These are phyloP conservation scores for Knufia petricola DNA, from an alignment of 2,329 filamentous ascomycete species.

Conservation along the genomic window DNA sequence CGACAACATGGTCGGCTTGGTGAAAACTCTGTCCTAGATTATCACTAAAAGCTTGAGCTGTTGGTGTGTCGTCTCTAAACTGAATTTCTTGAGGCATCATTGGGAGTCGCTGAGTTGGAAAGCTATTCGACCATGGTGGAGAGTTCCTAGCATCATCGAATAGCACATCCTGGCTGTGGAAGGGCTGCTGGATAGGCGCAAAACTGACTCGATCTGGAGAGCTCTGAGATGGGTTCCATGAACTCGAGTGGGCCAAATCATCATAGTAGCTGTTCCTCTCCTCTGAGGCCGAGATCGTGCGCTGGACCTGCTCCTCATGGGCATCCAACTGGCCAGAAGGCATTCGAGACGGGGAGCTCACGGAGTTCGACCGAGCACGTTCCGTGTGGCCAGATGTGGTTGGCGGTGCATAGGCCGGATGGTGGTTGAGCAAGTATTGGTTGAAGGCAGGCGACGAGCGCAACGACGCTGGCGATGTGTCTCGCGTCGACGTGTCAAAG, in stretches of 20 bases:
- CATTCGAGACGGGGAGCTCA: background rate
- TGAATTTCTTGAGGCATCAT: background rate
- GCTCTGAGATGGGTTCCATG: background rate
- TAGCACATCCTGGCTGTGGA: background rate
- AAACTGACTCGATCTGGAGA: background rate
- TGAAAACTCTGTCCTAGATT: background rate
- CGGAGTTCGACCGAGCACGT: background rate
- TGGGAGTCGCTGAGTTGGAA: background rate
- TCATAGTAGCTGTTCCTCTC: background rate
- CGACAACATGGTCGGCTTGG: background rate
- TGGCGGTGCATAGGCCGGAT: slow-evolving; percentile 1
- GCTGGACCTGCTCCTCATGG: background rate
- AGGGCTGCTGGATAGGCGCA: background rate
- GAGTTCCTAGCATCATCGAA: background rate
- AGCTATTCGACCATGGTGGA: background rate
- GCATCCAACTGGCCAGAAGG: background rate
- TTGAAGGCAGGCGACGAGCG: slow-evolving; percentile 1
- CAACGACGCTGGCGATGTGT: background rate
- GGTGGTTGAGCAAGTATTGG: slow-evolving; percentile 1
- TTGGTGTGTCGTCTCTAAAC: background rate
- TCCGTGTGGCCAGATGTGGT: background rate
- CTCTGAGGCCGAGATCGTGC: background rate
- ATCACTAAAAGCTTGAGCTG: background rate
- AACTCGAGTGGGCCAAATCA: background rate
- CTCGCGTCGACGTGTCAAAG: slow-evolving; percentile 6